A percentile compares a stretch with the other conserved stretches of the same genome.
Evolutionary conservation across 176 grass and related monocot species (phyloP).

Genomic region (Triticum dicoccoides): DNA sequence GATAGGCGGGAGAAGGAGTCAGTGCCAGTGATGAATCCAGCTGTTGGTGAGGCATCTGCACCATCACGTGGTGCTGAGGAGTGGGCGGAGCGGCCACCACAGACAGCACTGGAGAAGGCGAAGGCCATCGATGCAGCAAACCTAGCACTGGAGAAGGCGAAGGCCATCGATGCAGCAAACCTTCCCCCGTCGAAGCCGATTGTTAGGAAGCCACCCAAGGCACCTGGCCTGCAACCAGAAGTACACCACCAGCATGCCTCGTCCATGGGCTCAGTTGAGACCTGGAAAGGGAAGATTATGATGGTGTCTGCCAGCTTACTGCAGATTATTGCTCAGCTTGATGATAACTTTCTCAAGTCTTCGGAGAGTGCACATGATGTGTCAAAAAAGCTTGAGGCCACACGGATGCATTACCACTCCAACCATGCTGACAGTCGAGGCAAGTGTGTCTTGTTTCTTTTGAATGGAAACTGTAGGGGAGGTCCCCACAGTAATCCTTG

Average conservation of each 20-base stretch:
- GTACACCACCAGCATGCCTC: slow-evolving; percentile 49
- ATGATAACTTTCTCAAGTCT: slow-evolving; percentile 79
- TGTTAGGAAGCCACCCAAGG: slow-evolving; percentile 42
- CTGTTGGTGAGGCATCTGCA: not conserved
- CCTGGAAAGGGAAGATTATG: slow-evolving; percentile 49
- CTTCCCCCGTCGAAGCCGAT: slow-evolving; percentile 36
- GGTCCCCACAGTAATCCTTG: not conserved
- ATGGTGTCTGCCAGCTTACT: slow-evolving; percentile 44
- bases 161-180: slow-evolving; percentile 31
- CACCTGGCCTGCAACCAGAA: slow-evolving; percentile 19
- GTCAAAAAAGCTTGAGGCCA: slow-evolving; percentile 85
- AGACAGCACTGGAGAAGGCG: slow-evolving; percentile 14
- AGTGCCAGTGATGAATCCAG: not conserved
- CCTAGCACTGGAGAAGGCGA: slow-evolving; percentile 19
- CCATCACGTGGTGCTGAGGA: slow-evolving; percentile 1
- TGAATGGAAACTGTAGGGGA: not conserved
- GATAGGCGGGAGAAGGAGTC: slow-evolving; percentile 35
- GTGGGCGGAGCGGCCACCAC: slow-evolving; percentile 18
- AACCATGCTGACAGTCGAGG: slow-evolving; percentile 94
- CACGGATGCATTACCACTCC: slow-evolving; percentile 93
- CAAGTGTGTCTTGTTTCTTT: slow-evolving; percentile 36
- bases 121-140: slow-evolving; percentile 33
- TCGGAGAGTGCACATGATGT: slow-evolving; percentile 84
- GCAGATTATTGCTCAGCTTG: slow-evolving; percentile 57
- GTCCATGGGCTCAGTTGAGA: slow-evolving; percentile 37